Conservation (phyloP, 164 flowering plant genomes). For the Euptelea pleiosperma region DNA sequence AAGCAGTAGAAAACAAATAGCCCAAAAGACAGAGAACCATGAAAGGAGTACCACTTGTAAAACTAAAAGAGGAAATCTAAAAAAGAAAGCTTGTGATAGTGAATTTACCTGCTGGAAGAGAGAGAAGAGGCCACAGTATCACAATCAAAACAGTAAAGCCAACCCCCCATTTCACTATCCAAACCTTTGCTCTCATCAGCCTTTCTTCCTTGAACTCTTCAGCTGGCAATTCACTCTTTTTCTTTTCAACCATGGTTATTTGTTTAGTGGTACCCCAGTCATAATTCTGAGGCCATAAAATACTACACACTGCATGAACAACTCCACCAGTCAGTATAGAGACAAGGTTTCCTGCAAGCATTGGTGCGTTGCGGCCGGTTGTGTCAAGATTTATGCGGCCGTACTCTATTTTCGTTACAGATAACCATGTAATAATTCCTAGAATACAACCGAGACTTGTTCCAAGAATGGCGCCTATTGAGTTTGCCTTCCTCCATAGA, state of each 20-base stretch:
- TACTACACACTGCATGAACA: conserved; percentile 68
- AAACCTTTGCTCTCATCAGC: conserved; percentile 55
- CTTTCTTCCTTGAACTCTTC: conserved; percentile 76
- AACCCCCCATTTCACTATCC: conserved; percentile 95
- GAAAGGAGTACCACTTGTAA: not conserved
- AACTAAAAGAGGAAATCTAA: not conserved
- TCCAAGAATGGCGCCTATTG: conserved; percentile 77
- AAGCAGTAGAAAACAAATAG: not conserved
- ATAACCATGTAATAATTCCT: conserved; percentile 73
- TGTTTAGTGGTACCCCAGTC: conserved; percentile 83
- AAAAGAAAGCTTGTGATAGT: not conserved
- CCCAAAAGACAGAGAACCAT: not conserved
- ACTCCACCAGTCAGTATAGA: conserved; percentile 79
- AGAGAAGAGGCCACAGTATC: conserved; percentile 79
- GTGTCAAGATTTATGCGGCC: conserved; percentile 82
- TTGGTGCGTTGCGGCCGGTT: conserved; percentile 91
- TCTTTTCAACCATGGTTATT: conserved; percentile 82
- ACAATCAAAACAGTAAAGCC: conserved; percentile 76
- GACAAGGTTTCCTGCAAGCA: conserved; percentile 93
- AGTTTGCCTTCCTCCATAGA: conserved; percentile 85
- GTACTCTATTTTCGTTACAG: conserved; percentile 61
- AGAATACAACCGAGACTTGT: conserved; percentile 56
- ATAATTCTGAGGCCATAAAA: conserved; percentile 73
- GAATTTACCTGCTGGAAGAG: conserved; percentile 76
- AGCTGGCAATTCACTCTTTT: conserved; percentile 45